Evolutionary conservation across 805 yeast species (phyloP).

Genomic region (Wickerhamomyces mucosus): DNA sequence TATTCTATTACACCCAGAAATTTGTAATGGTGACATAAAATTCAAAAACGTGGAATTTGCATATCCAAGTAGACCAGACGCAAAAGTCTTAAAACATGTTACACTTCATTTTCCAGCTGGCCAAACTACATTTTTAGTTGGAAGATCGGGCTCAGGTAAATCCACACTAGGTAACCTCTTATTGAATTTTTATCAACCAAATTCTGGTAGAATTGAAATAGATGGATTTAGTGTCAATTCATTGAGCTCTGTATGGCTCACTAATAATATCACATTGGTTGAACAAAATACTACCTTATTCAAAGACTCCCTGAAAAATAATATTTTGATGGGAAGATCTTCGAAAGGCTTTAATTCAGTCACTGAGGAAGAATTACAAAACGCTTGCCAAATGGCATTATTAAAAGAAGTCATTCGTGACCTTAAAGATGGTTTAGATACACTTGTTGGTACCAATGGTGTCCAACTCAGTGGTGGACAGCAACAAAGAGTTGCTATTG

Average conservation of each 20-base stretch:
- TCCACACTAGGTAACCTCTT: slow-evolving; percentile 68
- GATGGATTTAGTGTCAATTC: slow-evolving; percentile 40
- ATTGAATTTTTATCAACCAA: slow-evolving; percentile 43
- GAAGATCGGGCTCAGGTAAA: slow-evolving; percentile 90
- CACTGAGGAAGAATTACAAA: slow-evolving; percentile 21
- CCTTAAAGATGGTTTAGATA: slow-evolving; percentile 47
- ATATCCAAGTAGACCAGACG: slow-evolving; percentile 49
- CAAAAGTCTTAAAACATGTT: slow-evolving; percentile 38
- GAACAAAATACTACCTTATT: slow-evolving; percentile 66
- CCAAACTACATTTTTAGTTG: slow-evolving; percentile 56
- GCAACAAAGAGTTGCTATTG: slow-evolving; percentile 72
- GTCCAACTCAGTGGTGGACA: slow-evolving; percentile 82
- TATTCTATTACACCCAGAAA: slow-evolving; percentile 16
- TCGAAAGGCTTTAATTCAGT: slow-evolving; percentile 15
- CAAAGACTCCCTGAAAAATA: slow-evolving; percentile 50
- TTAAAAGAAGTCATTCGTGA: slow-evolving; percentile 38
- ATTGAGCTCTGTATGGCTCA: slow-evolving; percentile 42
- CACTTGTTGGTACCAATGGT: slow-evolving; percentile 37
- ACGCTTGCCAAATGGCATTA: slow-evolving; percentile 44
- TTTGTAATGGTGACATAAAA: slow-evolving; percentile 38
- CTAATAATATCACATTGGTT: slow-evolving; percentile 57
- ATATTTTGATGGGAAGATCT: slow-evolving; percentile 44
- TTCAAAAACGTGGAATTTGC: slow-evolving; percentile 50
- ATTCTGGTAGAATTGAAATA: slow-evolving; percentile 47
- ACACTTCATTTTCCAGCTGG: slow-evolving; percentile 36